Evolutionary conservation across 1,284 basidiomycete genomes (phyloP).

Genomic region (Veloporphyrellus conicus): DNA sequence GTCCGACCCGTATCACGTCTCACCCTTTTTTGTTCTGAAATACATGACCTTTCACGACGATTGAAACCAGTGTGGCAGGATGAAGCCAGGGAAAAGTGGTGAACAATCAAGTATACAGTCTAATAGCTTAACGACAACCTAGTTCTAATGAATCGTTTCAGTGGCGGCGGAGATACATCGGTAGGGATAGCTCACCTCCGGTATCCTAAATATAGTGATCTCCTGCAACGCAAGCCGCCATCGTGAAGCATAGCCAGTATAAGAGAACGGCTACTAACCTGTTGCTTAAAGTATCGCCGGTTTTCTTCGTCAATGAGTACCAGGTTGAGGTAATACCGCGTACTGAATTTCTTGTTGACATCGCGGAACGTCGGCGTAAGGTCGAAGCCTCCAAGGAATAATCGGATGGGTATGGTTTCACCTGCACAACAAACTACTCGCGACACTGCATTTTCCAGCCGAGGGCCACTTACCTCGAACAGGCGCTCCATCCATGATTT

Average conservation of each 20-base stretch:
- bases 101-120: slow-evolving; percentile 8
- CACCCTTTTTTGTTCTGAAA: not conserved
- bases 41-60: not conserved
- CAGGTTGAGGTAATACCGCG: slow-evolving; percentile 93
- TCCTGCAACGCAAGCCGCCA: slow-evolving; percentile 39
- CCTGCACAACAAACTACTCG: slow-evolving; percentile 46
- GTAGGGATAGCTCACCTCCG: slow-evolving; percentile 46
- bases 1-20: slow-evolving; percentile 1
- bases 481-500: slow-evolving; percentile 98
- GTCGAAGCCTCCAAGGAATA: slow-evolving; percentile 98
- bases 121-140: slow-evolving; percentile 11
- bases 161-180: not conserved
- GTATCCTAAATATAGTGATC: slow-evolving; percentile 73
- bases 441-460: not conserved
- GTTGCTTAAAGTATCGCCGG: slow-evolving; percentile 89
- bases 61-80: slow-evolving; percentile 4
- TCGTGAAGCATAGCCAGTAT: not conserved
- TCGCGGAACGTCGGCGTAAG: slow-evolving; percentile 98
- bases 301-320: slow-evolving; percentile 99
- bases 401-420: slow-evolving; percentile 95
- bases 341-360: slow-evolving; percentile 99
- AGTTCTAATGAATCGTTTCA: slow-evolving; percentile 24
- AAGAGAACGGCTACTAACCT: slow-evolving; percentile 42
- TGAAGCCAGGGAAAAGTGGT: slow-evolving; percentile 2
- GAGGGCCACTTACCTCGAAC: slow-evolving; percentile 64